These are phyloP conservation scores for Stagonosporopsis chrysanthemi DNA, from an alignment of 2,329 filamentous ascomycete species.

Conservation along the genomic window DNA sequence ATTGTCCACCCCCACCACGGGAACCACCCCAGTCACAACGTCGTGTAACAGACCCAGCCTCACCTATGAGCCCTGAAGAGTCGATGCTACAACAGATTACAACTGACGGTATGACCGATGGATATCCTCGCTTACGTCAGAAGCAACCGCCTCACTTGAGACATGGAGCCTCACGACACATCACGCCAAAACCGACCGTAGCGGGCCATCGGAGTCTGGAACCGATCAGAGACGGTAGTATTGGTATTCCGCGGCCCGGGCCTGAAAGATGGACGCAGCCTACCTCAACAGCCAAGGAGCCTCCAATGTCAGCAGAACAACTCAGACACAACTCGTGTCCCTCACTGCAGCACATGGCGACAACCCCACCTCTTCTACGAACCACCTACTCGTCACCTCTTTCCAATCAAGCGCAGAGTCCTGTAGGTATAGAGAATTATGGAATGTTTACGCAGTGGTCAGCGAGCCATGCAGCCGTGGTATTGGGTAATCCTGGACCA, in stretches of 20 bases:
- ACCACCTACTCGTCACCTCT: slow-evolving; percentile 24
- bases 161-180: slow-evolving; percentile 10
- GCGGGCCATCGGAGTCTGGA: not conserved
- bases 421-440: not conserved
- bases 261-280: slow-evolving; percentile 4
- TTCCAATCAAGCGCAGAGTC: slow-evolving; percentile 1
- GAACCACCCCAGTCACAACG: slow-evolving; percentile 30
- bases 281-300: slow-evolving; percentile 2
- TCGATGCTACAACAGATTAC: slow-evolving; percentile 8
- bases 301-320: slow-evolving; percentile 10
- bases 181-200: not conserved
- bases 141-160: slow-evolving; percentile 13
- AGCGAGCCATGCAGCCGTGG: not conserved
- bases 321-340: slow-evolving; percentile 33
- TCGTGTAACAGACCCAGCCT: slow-evolving; percentile 31
- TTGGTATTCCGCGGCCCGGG: not conserved
- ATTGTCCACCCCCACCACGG: slow-evolving; percentile 27
- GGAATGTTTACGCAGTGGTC: slow-evolving; percentile 8
- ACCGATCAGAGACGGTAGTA: not conserved
- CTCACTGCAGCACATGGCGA: slow-evolving; percentile 18
- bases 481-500: not conserved
- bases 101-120: not conserved
- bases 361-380: slow-evolving; percentile 14
- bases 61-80: slow-evolving; percentile 20
- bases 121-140: not conserved